Percentiles rank a stretch among this genome's conserved stretches.
phyloP scores from a whole-genome alignment of 192 early-diverging fungal species.

The Umbelopsis sp. region DNA sequence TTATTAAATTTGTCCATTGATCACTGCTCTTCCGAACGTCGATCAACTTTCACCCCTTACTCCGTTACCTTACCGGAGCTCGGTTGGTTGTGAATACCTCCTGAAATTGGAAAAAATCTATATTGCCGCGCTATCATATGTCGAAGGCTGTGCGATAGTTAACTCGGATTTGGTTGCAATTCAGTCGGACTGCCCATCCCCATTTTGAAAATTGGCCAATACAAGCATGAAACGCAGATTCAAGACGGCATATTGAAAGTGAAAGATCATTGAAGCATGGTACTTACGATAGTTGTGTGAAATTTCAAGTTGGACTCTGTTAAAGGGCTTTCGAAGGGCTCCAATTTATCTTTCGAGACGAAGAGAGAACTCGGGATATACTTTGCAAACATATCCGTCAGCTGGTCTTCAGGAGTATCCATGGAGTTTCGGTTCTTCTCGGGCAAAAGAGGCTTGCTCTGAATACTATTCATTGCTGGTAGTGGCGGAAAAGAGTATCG shows the following conservation, averaged over 20 bases:
- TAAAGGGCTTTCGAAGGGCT: constrained; percentile 16
- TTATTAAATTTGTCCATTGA: neutral
- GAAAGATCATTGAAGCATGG: neutral
- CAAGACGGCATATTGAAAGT: neutral
- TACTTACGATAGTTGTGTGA: constrained; percentile 19
- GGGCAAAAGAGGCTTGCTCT: neutral
- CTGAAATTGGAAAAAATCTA: neutral
- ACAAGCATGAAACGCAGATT: neutral
- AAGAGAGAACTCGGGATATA: neutral
- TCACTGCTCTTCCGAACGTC: neutral
- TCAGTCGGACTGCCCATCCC: too few species aligned
- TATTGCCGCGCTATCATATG: neutral
- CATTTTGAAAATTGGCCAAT: neutral
- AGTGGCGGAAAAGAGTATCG: constrained; percentile 16
- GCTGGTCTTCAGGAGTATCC: neutral
- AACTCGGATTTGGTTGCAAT: too few species aligned
- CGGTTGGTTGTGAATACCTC: neutral
- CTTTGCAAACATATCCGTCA: neutral
- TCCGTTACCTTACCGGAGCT: neutral
- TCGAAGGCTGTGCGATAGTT: too few species aligned
- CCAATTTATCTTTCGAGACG: constrained; percentile 2
- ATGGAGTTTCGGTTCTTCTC: neutral
- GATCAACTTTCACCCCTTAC: neutral
- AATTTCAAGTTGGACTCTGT: constrained; percentile 21
- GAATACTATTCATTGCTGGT: neutral